A percentile compares a stretch with the other conserved stretches of the same genome.
Evolutionary conservation across 129 eudicot species (phyloP).

Genomic region (Logfia minima): DNA sequence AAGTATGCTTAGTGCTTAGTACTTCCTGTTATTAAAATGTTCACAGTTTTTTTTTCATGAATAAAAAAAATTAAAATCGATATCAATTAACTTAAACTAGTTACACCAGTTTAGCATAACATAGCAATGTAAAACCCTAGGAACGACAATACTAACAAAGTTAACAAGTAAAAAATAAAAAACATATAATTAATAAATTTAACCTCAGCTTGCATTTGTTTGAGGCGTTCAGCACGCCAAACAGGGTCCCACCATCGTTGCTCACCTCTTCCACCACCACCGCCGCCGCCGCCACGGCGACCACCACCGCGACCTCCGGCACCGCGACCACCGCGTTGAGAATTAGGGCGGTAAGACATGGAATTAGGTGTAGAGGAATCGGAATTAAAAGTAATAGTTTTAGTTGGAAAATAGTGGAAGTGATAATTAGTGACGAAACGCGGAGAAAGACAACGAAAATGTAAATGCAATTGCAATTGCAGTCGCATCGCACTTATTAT

Average conservation of each 20-base stretch:
- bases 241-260: conserved; percentile 99
- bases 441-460: conserved; percentile 33
- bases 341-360: conserved; percentile 82
- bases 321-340: conserved; percentile 86
- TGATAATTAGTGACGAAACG: conserved; percentile 30
- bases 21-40: not conserved
- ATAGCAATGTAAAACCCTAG: conserved; percentile 30
- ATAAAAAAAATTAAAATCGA: too few relatives aligned
- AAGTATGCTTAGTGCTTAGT: too few relatives aligned
- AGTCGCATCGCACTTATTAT: conserved; percentile 30
- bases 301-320: conserved; percentile 55
- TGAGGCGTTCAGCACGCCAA: conserved; percentile 86
- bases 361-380: conserved; percentile 10
- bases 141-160: not conserved
- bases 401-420: conserved; percentile 24
- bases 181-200: not conserved
- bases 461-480: not conserved
- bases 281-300: conserved; percentile 49
- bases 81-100: not conserved
- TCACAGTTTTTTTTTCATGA: not conserved
- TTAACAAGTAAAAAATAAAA: too few relatives aligned
- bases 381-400: conserved; percentile 5
- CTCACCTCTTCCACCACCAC: conserved; percentile 76
- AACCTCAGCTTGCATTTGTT: conserved; percentile 74
- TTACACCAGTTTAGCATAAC: not conserved